Base-by-base conservation (phyloP, 1,139 yeast genomes). In the Geotrichum macrosporum region DNA sequence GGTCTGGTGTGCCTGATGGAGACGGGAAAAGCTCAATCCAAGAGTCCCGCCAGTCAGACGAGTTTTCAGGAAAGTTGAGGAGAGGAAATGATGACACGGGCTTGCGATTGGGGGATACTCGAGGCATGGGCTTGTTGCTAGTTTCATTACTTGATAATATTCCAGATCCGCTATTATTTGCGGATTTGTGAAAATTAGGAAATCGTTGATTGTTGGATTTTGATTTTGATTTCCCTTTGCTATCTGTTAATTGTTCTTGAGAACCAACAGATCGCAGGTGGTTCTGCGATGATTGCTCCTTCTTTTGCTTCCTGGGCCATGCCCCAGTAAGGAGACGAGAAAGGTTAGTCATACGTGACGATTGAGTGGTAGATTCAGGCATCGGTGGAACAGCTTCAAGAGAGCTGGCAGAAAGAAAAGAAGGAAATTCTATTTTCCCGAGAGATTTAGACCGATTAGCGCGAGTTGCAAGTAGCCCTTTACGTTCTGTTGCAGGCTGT, bases 31-130 rank as follows among this genome's bases (percentile, higher is more conserved):
- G 22, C 6, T 35, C 9, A 9, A 20, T 35, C 38, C 38, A 35
- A 6, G 36, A 33, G n/a, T 22, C 33, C 12, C 16, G 33, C 34
- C 31, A 9, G 27, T 33, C 15, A 15, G 27, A 8, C 30, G 16
- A 8, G 10, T 24, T 24, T 24, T 24, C 27, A 24, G 27, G 10
- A 24, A 10, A 24, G n/a, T 18, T 22, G 13, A 41, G 27, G 9
- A 21, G 20, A 8, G 44, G 44, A 18, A 31, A 20, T n/a, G 38
- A 10, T 1, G 35, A 22, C 3, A 41, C 44, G 5, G 44, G 44
- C 15, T 41, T 41, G n/a, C n/a, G n/a, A n/a, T n/a, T n/a, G n/a
- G n/a, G n/a, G n/a, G n/a, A n/a, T n/a, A n/a, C n/a, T 10, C 44
- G 27, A 12, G 38, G 35, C 27, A 24, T 10, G 27, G 9, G 27